phyloP scores from a whole-genome alignment of 2,329 filamentous ascomycete species.

The Dactylonectria estremocensis region DNA sequence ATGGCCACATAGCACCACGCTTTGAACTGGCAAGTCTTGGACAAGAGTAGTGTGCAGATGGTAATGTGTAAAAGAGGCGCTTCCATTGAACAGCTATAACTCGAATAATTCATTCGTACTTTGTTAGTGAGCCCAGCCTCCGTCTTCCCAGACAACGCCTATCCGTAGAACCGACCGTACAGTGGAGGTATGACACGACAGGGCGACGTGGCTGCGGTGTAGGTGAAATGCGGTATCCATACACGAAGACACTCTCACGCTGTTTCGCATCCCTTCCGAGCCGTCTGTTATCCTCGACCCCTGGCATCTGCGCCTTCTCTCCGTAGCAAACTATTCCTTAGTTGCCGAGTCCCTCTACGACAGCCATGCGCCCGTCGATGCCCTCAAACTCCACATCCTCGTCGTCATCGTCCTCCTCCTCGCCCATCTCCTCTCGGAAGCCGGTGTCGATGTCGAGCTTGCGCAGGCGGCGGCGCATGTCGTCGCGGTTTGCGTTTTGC shows the following conservation, averaged over 20 bases:
- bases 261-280: slow-evolving; percentile 16
- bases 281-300: slow-evolving; percentile 23
- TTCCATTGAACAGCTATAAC: slow-evolving; percentile 44
- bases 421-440: slow-evolving; percentile 79
- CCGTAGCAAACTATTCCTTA: slow-evolving; percentile 15
- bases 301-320: slow-evolving; percentile 12
- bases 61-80: slow-evolving; percentile 24
- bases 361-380: slow-evolving; percentile 51
- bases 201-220: slow-evolving; percentile 12
- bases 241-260: neutral
- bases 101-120: slow-evolving; percentile 39
- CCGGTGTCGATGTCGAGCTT: slow-evolving; percentile 82
- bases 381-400: slow-evolving; percentile 61
- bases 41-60: slow-evolving; percentile 1
- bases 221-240: slow-evolving; percentile 12
- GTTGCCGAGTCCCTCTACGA: slow-evolving; percentile 47
- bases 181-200: slow-evolving; percentile 25
- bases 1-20: neutral
- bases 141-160: slow-evolving; percentile 47
- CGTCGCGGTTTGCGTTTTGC: slow-evolving; percentile 86
- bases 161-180: slow-evolving; percentile 43
- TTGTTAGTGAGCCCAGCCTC: slow-evolving; percentile 35
- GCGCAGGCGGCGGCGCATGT: slow-evolving; percentile 84
- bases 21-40: neutral
- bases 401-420: slow-evolving; percentile 76